Conservation (phyloP, 345 rosid species). For the Firmiana major region DNA sequence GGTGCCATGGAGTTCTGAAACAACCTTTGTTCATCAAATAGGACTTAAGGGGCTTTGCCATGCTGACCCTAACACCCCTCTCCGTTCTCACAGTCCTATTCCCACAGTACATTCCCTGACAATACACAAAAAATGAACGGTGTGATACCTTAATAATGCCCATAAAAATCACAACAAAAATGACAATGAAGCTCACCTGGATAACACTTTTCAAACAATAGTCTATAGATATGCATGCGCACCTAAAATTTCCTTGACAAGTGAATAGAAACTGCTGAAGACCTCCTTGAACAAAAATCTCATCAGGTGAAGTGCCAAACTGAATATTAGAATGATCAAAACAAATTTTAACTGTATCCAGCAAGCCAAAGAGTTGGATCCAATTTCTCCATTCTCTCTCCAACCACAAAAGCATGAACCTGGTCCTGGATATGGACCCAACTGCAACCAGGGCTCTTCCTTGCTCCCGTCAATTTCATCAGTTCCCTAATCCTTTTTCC, state of each 20-base stretch:
- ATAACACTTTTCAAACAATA: not conserved
- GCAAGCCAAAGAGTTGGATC: slow-evolving; percentile 18
- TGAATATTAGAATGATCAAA: not conserved
- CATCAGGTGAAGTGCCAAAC: not conserved
- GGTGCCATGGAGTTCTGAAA: not conserved
- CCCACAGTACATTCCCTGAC: not conserved
- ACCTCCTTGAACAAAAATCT: not conserved
- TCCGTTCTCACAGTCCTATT: not conserved
- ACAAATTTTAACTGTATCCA: slow-evolving; percentile 11
- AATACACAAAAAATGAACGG: not conserved
- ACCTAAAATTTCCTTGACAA: not conserved
- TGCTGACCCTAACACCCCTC: not conserved
- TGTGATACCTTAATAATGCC: not conserved
- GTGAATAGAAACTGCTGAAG: not conserved
- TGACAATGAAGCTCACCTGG: not conserved
- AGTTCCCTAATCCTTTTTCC: slow-evolving; percentile 38
- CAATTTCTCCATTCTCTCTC: slow-evolving; percentile 24
- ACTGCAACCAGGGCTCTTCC: slow-evolving; percentile 47
- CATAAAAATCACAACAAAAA: not conserved
- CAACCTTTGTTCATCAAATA: not conserved
- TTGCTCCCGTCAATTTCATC: slow-evolving; percentile 47
- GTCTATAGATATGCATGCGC: too few relatives aligned
- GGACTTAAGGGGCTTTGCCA: not conserved
- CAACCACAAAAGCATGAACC: slow-evolving; percentile 36
- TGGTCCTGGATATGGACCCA: slow-evolving; percentile 44